Conservation (phyloP, 208 protist genomes). For the Trichomonas gallinae region DNA sequence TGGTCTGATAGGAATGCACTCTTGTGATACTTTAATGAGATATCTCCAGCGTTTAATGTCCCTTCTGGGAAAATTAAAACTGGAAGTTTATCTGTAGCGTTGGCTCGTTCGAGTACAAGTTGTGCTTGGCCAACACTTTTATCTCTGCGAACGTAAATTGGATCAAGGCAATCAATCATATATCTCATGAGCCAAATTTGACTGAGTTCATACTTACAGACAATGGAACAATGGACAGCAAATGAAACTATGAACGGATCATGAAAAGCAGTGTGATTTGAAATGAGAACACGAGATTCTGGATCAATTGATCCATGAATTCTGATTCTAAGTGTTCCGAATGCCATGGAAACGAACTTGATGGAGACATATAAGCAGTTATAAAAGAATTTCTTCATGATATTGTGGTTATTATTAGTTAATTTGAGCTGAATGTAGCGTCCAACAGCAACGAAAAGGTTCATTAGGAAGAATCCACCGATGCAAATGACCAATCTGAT, state of each 20-base stretch:
- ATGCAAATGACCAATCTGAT: not conserved
- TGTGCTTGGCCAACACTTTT: not conserved
- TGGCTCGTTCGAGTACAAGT: not conserved
- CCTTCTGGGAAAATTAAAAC: conserved; percentile 1
- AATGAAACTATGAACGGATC: not conserved
- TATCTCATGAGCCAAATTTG: not conserved
- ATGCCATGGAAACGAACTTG: not conserved
- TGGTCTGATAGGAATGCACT: not conserved
- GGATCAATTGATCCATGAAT: not conserved
- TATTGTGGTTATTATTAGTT: not conserved
- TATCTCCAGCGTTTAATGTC: not conserved
- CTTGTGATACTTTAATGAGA: not conserved
- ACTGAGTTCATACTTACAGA: not conserved
- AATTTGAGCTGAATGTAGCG: not conserved
- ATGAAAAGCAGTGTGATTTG: not conserved
- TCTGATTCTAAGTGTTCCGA: not conserved
- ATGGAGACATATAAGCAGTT: not conserved
- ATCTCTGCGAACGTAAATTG: not conserved
- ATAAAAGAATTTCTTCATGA: not conserved
- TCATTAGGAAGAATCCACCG: not conserved
- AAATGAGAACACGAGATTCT: not conserved
- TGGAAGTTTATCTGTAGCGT: not conserved
- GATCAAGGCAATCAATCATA: not conserved
- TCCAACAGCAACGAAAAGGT: not conserved
- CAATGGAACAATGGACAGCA: not conserved